phyloP scores from a whole-genome alignment of 78 protist genomes.

The Bigelowiella natans region DNA sequence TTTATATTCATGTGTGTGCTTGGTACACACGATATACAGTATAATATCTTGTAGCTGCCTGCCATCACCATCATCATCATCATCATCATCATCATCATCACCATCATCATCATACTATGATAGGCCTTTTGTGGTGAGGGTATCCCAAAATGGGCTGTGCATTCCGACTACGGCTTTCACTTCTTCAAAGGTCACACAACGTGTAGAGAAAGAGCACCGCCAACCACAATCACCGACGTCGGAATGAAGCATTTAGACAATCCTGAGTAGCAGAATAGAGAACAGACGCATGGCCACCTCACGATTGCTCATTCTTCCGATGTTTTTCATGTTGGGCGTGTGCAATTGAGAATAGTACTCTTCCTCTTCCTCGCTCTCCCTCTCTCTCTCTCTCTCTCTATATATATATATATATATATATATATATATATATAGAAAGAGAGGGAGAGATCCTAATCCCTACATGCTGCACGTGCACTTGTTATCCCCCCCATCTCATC shows the following conservation, averaged over 20 bases:
- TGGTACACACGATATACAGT: too few relatives aligned
- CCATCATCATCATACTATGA: too few relatives aligned
- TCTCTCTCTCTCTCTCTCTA: background rate
- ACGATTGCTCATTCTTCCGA: background rate
- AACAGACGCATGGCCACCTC: background rate
- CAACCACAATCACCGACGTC: background rate
- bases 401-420: background rate
- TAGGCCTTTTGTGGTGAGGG: background rate
- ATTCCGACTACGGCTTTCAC: background rate
- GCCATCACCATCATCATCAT: too few relatives aligned
- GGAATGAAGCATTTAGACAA: background rate
- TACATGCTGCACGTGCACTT: too few relatives aligned
- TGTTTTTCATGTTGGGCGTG: background rate
- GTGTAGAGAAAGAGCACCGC: background rate
- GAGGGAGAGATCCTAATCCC: too few relatives aligned
- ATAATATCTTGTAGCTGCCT: too few relatives aligned
- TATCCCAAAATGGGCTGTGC: background rate
- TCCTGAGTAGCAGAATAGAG: background rate
- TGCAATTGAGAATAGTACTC: background rate
- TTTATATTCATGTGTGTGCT: too few relatives aligned
- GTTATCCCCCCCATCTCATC: too few relatives aligned
- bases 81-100: too few relatives aligned
- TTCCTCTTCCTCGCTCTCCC: background rate
- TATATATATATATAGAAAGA: background rate
- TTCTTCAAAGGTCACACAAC: too few relatives aligned